Evolutionary conservation across 805 yeast species (phyloP).

Genomic region (Sugiyamaella qingdaonensis): DNA sequence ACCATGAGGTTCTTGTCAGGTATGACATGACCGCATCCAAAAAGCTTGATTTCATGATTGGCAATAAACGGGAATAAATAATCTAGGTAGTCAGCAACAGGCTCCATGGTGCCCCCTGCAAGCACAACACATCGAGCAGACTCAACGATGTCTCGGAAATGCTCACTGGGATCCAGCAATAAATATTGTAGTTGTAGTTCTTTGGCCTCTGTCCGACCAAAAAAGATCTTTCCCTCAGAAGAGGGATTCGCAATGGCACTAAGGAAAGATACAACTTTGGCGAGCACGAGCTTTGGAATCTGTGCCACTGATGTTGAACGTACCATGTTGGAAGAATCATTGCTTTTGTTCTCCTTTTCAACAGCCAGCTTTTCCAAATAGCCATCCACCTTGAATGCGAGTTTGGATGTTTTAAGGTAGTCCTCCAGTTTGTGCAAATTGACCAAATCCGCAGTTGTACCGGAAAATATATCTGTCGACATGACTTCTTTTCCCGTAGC

Average conservation of each 20-base stretch:
- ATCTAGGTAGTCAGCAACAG: constrained; percentile 65
- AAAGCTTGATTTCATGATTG: constrained; percentile 41
- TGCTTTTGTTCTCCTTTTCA: constrained; percentile 11
- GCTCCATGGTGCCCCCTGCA: constrained; percentile 97
- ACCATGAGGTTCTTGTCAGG: constrained; percentile 67
- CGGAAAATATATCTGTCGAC: constrained; percentile 49
- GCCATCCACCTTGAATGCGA: constrained; percentile 78
- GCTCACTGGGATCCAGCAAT: constrained; percentile 72
- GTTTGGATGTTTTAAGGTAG: constrained; percentile 63
- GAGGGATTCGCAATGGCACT: constrained; percentile 67
- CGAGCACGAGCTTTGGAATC: constrained; percentile 47
- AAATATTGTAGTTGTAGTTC: constrained; percentile 53
- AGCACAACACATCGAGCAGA: constrained; percentile 65
- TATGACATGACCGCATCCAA: constrained; percentile 81
- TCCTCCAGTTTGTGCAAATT: constrained; percentile 64
- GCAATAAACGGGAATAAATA: constrained; percentile 59
- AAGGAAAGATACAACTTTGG: constrained; percentile 62
- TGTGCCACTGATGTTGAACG: constrained; percentile 3
- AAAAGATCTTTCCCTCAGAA: constrained; percentile 73
- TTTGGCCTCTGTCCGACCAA: constrained; percentile 38
- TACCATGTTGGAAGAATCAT: constrained; percentile 1
- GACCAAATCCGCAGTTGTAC: constrained; percentile 62
- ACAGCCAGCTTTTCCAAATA: constrained; percentile 44
- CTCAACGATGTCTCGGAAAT: constrained; percentile 61
- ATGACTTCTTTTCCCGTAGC: constrained; percentile 52